These are phyloP conservation scores for Malus fusca DNA, from an alignment of 306 rosid species.

Conservation along the genomic window DNA sequence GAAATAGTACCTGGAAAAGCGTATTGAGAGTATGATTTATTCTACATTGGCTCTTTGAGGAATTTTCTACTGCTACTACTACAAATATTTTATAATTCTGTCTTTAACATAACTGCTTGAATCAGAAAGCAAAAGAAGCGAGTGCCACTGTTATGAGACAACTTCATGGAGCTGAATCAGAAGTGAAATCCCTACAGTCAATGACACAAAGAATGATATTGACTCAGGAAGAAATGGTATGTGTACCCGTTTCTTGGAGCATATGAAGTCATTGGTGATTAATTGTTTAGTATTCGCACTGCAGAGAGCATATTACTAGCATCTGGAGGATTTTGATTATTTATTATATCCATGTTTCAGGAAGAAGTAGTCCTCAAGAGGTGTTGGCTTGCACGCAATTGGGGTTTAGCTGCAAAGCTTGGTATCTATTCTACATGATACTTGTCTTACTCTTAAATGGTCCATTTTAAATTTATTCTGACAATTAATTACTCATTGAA, in stretches of 20 bases:
- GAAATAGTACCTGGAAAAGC: background rate
- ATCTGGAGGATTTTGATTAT: constrained; percentile 13
- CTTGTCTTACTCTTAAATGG: background rate
- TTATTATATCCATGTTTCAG: constrained; percentile 36
- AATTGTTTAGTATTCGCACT: constrained; percentile 8
- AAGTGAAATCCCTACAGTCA: constrained; percentile 76
- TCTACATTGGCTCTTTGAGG: background rate
- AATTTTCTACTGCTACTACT: constrained; percentile 1
- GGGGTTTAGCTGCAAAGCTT: constrained; percentile 90
- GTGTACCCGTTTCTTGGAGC: constrained; percentile 16
- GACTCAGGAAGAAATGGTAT: constrained; percentile 95
- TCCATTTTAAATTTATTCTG: background rate
- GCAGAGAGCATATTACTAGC: constrained; percentile 14
- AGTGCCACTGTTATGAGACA: constrained; percentile 44
- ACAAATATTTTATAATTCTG: constrained; percentile 7
- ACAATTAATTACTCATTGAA: background rate
- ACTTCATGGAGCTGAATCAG: constrained; percentile 70
- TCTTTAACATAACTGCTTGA: constrained; percentile 12
- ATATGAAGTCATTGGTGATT: constrained; percentile 15
- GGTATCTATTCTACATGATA: constrained; percentile 32
- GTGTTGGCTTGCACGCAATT: constrained; percentile 99
- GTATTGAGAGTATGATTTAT: background rate
- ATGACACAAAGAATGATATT: constrained; percentile 96
- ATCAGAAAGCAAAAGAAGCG: constrained; percentile 71
- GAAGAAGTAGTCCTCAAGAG: constrained; percentile 99